These are phyloP conservation scores for Metarhizium brunneum DNA, from an alignment of 2,329 filamentous ascomycete species.

Conservation along the genomic window DNA sequence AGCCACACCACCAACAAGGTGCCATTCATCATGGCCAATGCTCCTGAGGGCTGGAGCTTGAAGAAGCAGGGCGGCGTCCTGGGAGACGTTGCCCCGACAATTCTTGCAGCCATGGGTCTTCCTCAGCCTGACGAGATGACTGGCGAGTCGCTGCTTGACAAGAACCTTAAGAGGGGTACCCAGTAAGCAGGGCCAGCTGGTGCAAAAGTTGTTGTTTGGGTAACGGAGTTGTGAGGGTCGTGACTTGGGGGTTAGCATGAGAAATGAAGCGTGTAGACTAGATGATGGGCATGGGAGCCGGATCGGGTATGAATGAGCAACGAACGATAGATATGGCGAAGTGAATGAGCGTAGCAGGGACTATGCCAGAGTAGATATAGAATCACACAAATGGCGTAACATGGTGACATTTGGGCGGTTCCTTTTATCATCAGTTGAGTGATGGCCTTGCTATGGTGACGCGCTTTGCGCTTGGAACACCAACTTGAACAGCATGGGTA, in stretches of 20 bases:
- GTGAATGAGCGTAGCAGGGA: background rate
- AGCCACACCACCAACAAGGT: conserved; percentile 97
- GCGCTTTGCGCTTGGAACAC: background rate
- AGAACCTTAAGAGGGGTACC: conserved; percentile 40
- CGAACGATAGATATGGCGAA: conserved; percentile 1
- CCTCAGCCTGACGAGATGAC: conserved; percentile 89
- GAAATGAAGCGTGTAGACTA: conserved; percentile 2
- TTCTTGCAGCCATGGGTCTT: conserved; percentile 85
- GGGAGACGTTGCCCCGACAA: conserved; percentile 91
- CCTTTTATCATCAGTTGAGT: too few species aligned
- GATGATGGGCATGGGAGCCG: background rate
- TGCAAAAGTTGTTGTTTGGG: conserved; percentile 7
- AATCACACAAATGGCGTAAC: background rate
- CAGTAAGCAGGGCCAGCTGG: conserved; percentile 11
- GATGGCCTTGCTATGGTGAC: background rate
- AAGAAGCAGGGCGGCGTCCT: conserved; percentile 82
- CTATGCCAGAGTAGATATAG: background rate
- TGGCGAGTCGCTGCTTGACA: conserved; percentile 72
- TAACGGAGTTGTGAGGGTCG: conserved; percentile 2
- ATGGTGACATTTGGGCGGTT: background rate
- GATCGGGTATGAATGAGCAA: background rate
- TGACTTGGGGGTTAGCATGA: background rate
- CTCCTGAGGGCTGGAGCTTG: conserved; percentile 78
- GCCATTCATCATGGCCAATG: conserved; percentile 96
- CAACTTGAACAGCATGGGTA: background rate